Evolutionary conservation across 2,329 filamentous ascomycete species (phyloP).

Genomic region (Orbilia ellipsospora): DNA sequence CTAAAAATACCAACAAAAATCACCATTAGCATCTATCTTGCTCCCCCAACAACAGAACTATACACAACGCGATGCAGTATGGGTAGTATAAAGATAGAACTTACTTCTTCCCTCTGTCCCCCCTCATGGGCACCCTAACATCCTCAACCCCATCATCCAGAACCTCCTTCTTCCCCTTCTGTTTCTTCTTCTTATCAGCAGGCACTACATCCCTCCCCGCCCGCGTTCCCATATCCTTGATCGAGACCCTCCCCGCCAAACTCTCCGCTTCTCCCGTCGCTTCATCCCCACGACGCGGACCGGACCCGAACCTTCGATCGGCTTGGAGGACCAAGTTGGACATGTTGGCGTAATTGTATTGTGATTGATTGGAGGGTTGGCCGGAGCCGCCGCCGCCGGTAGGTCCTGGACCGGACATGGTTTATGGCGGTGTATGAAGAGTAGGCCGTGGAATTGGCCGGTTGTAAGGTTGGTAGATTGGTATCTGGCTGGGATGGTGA

Average conservation of each 20-base stretch:
- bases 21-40: constrained; percentile 36
- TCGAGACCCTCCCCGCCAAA: constrained; percentile 89
- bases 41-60: neutral
- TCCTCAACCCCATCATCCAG: constrained; percentile 79
- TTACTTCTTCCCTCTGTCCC: constrained; percentile 58
- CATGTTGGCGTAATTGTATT: constrained; percentile 99
- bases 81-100: neutral
- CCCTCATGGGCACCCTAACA: constrained; percentile 51
- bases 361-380: constrained; percentile 78
- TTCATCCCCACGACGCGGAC: constrained; percentile 87
- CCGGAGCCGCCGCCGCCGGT: constrained; percentile 68
- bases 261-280: constrained; percentile 97
- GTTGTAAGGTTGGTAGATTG: neutral
- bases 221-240: constrained; percentile 91
- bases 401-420: constrained; percentile 69
- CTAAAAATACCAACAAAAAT: constrained; percentile 24
- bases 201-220: constrained; percentile 82
- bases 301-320: constrained; percentile 85
- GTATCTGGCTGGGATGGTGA: neutral
- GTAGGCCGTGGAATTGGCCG: neutral
- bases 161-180: constrained; percentile 66
- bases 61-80: neutral
- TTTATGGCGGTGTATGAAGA: neutral
- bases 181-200: constrained; percentile 71
- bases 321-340: constrained; percentile 99